phyloP scores from a whole-genome alignment of 805 yeast genomes.

The Starmerella cellae region DNA sequence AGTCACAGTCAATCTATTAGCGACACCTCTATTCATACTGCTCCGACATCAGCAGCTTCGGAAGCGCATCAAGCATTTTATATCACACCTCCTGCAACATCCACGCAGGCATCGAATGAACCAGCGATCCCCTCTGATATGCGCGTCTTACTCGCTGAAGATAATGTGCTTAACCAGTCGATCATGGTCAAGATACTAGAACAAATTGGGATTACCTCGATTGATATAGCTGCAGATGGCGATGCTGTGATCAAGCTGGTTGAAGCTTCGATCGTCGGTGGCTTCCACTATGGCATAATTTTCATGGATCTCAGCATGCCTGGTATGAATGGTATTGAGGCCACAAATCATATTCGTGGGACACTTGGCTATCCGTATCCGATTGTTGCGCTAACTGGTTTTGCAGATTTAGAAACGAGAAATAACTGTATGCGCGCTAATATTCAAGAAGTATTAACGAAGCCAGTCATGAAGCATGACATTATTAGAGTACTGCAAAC shows the following conservation, averaged over 20 bases:
- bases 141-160: conserved; percentile 74
- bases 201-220: conserved; percentile 57
- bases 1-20: not conserved
- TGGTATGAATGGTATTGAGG: conserved; percentile 24
- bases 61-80: not conserved
- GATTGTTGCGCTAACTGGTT: conserved; percentile 85
- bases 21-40: not conserved
- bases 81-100: not conserved
- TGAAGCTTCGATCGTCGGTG: conserved; percentile 32
- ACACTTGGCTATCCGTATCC: conserved; percentile 55
- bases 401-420: conserved; percentile 79
- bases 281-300: conserved; percentile 28
- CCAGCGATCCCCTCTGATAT: not conserved
- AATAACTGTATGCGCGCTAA: conserved; percentile 69
- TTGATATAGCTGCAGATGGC: conserved; percentile 78
- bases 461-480: conserved; percentile 50
- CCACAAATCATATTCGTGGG: conserved; percentile 41
- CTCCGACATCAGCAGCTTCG: not conserved
- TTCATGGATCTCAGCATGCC: conserved; percentile 28
- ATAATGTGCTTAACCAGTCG: conserved; percentile 76
- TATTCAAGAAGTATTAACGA: conserved; percentile 76
- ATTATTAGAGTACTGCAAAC: conserved; percentile 7
- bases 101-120: not conserved
- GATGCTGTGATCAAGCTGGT: conserved; percentile 67
- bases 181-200: conserved; percentile 76